Conservation (phyloP, 257 asterid genomes). For the Nicotiana tabacum region DNA sequence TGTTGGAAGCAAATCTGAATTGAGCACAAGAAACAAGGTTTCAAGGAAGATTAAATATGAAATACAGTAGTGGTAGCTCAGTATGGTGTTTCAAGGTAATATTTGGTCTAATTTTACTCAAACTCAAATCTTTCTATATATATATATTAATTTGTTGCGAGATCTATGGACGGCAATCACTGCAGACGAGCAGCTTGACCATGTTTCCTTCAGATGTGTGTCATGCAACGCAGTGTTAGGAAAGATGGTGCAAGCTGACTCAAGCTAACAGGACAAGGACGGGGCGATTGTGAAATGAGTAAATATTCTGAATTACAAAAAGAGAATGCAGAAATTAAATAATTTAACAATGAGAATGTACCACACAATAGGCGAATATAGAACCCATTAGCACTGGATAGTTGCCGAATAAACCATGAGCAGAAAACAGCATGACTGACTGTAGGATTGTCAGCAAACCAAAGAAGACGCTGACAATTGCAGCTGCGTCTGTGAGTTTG, state of each 20-base stretch:
- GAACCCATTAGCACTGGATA: constrained; percentile 40
- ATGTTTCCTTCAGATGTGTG: background rate
- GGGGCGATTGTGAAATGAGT: background rate
- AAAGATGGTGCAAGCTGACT: background rate
- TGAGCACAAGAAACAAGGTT: background rate
- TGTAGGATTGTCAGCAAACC: constrained; percentile 41
- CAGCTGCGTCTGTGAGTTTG: constrained; percentile 50
- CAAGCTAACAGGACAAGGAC: background rate
- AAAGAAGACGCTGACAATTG: constrained; percentile 36
- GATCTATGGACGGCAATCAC: background rate
- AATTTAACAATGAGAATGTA: background rate
- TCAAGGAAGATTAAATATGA: background rate
- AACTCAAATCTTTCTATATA: background rate
- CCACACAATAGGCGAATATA: constrained; percentile 31
- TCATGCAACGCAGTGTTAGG: background rate
- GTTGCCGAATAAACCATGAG: constrained; percentile 28
- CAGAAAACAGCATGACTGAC: constrained; percentile 26
- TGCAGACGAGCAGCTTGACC: background rate
- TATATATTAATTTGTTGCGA: background rate
- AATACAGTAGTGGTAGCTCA: background rate
- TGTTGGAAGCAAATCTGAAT: background rate
- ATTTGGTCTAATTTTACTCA: background rate
- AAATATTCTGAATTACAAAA: background rate
- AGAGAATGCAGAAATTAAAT: background rate
- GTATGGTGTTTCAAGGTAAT: background rate